Base-by-base conservation (phyloP, 345 rosid genomes). In the Mercurialis annua region DNA sequence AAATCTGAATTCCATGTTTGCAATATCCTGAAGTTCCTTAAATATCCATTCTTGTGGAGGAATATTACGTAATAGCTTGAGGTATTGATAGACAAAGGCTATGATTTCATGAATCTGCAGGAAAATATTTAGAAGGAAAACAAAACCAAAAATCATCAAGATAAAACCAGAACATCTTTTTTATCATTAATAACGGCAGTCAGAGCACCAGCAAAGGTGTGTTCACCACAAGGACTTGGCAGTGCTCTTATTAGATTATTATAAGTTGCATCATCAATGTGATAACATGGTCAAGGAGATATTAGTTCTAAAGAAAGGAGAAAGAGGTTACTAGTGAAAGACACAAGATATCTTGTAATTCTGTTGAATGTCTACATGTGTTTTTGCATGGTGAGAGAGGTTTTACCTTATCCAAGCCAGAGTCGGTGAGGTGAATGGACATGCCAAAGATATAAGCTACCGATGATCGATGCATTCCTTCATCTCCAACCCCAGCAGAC, bases 21-120 rank as follows among this genome's bases (percentile, higher is more conserved):
- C 92, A 76, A 94, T 94, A 82, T 89, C 91, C 73, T 94, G 95
- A 66, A 94, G 88, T 77, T 94, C 99, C 82, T 91, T 89, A 72
- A 91, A 94, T 81, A 94, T 91, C 99, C 99, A 89, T 80, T 89
- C 87, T 81, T 92, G 95, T 46, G 98, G 99, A 76, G 93, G 70
- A 65, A 66, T 80, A 76, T 83, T 80, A 51, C 84, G 81, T 78
- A 94, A 72, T 63, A 87, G 69, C 73, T 89, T 89, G 62, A 94
- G 84, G 73, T 89, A 94, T 81, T 94, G 99, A 78, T 91, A 94
- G 53, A 89, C 82, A 78, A 77, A 86, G 61, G 90, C 92, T 78
- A 91, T 80, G 69, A 94, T 83, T 76, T 86, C 90, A 78, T 83
- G 85, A 50, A 91, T 82, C 98, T 94, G 90, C 60, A 65, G 53